These are phyloP conservation scores for Phialophora tarda DNA, from an alignment of 2,329 filamentous ascomycete genomes.

Conservation along the genomic window DNA sequence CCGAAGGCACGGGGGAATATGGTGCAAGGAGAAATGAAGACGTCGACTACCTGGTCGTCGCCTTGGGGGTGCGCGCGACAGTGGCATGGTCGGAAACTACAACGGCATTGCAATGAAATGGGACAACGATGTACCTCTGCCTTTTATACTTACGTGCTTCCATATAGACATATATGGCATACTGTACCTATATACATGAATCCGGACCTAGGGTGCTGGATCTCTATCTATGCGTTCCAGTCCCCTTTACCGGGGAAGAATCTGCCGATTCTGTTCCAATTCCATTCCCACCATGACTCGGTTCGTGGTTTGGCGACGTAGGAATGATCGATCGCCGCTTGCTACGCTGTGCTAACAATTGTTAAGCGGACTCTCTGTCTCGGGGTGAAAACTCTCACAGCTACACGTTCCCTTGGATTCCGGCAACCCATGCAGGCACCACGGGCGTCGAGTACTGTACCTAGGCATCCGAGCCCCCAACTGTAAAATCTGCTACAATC, in stretches of 20 bases:
- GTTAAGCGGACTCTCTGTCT: too few species aligned
- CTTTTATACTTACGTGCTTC: background rate
- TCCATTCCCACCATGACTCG: background rate
- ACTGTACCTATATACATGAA: background rate
- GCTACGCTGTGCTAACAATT: too few species aligned
- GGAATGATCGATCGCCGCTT: too few species aligned
- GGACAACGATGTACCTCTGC: background rate
- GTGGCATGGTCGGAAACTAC: background rate
- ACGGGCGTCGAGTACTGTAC: too few species aligned
- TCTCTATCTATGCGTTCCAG: background rate
- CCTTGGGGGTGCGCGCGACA: background rate
- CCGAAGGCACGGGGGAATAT: background rate
- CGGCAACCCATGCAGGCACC: too few species aligned
- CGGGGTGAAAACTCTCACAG: too few species aligned
- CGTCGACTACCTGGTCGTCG: background rate
- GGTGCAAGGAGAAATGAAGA: background rate
- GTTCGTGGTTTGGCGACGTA: too few species aligned
- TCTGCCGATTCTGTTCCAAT: background rate
- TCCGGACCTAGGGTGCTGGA: background rate
- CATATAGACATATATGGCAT: background rate
- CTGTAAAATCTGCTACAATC: too few species aligned
- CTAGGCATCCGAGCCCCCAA: too few species aligned
- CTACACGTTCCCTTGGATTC: too few species aligned
- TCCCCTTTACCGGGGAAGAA: background rate
- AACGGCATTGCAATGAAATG: background rate